Conservation (phyloP, 345 rosid species). For the Populus alba region DNA sequence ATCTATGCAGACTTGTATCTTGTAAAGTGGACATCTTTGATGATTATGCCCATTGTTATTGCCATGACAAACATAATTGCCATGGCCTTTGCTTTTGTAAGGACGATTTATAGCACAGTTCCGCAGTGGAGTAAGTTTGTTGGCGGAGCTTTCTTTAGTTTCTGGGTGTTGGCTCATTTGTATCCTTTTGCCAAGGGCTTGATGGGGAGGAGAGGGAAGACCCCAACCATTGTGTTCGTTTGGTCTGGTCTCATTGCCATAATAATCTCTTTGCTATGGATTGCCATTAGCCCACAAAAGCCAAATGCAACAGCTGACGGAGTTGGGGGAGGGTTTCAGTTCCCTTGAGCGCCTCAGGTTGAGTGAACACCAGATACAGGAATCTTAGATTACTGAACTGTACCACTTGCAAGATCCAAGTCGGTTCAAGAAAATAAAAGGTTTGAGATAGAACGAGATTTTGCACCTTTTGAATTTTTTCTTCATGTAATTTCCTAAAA, state of each 20-base stretch:
- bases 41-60: conserved; percentile 87
- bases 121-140: conserved; percentile 85
- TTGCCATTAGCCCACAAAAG: conserved; percentile 58
- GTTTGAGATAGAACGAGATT: not conserved
- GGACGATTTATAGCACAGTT: conserved; percentile 60
- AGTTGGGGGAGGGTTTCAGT: conserved; percentile 54
- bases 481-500: not conserved
- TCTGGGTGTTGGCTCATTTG: conserved; percentile 91
- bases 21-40: conserved; percentile 84
- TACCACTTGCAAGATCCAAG: not conserved
- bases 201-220: conserved; percentile 93
- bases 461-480: not conserved
- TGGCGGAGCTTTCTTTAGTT: conserved; percentile 91
- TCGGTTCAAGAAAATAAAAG: not conserved
- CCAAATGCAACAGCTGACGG: conserved; percentile 19
- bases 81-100: conserved; percentile 58
- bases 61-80: conserved; percentile 87
- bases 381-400: not conserved
- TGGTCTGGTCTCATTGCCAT: conserved; percentile 96
- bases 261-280: conserved; percentile 75
- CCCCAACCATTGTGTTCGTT: conserved; percentile 85
- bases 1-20: conserved; percentile 71
- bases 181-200: conserved; percentile 94
- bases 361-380: not conserved
- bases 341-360: conserved; percentile 41